Evolutionary conservation across 768 basidiomycete genomes (phyloP), one percentile per base, ranked within the genome.

Genomic region (Tulasnella sp.): DNA sequence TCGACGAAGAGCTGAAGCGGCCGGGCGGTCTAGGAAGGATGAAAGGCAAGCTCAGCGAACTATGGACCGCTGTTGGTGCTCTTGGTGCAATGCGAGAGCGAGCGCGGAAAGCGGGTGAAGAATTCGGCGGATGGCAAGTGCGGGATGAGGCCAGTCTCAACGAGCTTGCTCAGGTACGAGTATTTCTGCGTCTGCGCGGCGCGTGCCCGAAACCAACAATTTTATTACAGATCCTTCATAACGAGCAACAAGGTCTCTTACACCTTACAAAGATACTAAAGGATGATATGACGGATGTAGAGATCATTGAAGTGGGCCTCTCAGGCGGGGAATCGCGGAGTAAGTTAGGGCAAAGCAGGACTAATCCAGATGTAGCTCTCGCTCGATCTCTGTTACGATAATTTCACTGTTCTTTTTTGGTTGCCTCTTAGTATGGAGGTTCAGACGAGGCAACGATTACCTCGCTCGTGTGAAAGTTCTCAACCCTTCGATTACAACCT

Each of bases 11-110:
- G 83, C 83, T 95, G 80, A 89, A 89, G 58, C 82, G 86, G 78
- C 87, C 86, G 0, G 88, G 88, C 1, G 88, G 86, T 16, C 31
- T 79, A 40, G 80, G 82, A 56, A 85, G 92, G 83, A 87, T 92
- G 85, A 88, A 90, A 44, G 91, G 91, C 68, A 93, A 93, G 83
- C 83, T 94, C 83, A 94, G 93, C 81, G 95, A 96, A 83, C 86
- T 96, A 38, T 96, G 95, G 95, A 94, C 93, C 21, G 86, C 94
- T 19, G 88, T 96, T 12, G 94, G 94, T 4, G 91, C 92, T 71
- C 86, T 95, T 24, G 89, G 89, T 76, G 89, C 88, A 10, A 88
- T 90, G 38, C 86, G 88, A 82, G 91, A 92, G 82, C 76, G 82
- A 18, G 83, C 82, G 27, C 85, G 87, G 58, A 88, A 87, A 72